Evolutionary conservation across 768 basidiomycete genomes (phyloP).

Genomic region (Arthromyces matolae): DNA sequence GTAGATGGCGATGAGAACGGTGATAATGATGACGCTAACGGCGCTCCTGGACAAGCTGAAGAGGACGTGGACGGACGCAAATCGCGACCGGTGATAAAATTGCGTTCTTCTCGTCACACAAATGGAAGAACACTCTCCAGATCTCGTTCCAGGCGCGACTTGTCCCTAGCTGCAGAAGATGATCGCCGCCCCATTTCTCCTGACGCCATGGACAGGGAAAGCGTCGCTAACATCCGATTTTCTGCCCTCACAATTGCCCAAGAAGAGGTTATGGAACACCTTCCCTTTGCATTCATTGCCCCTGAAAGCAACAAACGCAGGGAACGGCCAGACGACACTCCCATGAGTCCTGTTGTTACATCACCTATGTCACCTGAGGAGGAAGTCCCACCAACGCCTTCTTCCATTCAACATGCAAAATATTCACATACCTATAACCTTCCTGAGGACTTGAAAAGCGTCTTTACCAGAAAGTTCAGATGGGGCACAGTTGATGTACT

Average conservation of each 20-base stretch:
- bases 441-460: slow-evolving; percentile 67
- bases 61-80: slow-evolving; percentile 50
- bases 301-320: slow-evolving; percentile 55
- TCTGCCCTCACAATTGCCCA: slow-evolving; percentile 67
- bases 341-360: slow-evolving; percentile 24
- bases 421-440: slow-evolving; percentile 47
- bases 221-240: slow-evolving; percentile 73
- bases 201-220: slow-evolving; percentile 60
- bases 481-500: slow-evolving; percentile 91
- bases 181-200: slow-evolving; percentile 54
- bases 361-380: slow-evolving; percentile 38
- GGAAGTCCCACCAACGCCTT: slow-evolving; percentile 35
- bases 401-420: slow-evolving; percentile 32
- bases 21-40: slow-evolving; percentile 23
- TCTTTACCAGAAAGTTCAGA: slow-evolving; percentile 74
- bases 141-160: slow-evolving; percentile 71
- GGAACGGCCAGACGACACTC: slow-evolving; percentile 33
- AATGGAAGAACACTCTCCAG: slow-evolving; percentile 46
- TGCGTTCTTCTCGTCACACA: slow-evolving; percentile 49
- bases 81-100: slow-evolving; percentile 75
- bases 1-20: slow-evolving; percentile 22
- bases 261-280: slow-evolving; percentile 49
- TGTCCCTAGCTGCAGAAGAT: slow-evolving; percentile 56
- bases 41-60: slow-evolving; percentile 24
- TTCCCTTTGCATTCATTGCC: slow-evolving; percentile 80